These are phyloP conservation scores for Phytophthora pini DNA, from an alignment of 352 stramenopile species.

Conservation along the genomic window DNA sequence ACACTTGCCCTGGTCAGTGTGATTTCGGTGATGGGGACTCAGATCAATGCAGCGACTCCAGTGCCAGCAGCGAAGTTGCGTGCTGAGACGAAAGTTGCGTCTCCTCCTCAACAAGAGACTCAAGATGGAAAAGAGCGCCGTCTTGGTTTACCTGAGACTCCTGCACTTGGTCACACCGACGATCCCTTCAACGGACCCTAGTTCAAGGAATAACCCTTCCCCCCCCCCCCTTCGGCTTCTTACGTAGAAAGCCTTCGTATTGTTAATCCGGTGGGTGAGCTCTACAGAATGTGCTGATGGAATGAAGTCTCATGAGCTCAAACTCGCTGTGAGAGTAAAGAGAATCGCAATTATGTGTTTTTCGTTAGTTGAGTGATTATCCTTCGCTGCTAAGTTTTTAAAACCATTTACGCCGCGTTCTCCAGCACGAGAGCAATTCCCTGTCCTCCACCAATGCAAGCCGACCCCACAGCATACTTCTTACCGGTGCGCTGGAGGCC, in stretches of 20 bases:
- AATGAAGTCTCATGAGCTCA: too few species aligned
- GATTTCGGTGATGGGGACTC: not conserved
- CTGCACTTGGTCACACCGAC: not conserved
- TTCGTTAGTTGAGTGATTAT: not conserved
- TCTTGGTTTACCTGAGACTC: not conserved
- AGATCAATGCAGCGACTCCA: conserved; percentile 5
- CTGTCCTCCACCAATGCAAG: conserved; percentile 98
- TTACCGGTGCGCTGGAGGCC: conserved; percentile 83
- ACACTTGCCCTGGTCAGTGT: conserved; percentile 3
- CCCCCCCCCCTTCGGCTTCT: too few species aligned
- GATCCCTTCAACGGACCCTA: conserved; percentile 11
- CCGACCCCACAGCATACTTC: conserved; percentile 96
- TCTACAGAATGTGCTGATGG: too few species aligned
- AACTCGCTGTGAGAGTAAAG: too few species aligned
- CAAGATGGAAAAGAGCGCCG: conserved; percentile 5
- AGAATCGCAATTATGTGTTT: too few species aligned
- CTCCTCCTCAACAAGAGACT: not conserved
- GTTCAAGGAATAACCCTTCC: too few species aligned
- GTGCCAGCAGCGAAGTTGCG: conserved; percentile 10
- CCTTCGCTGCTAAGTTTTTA: not conserved
- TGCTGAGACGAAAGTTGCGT: conserved; percentile 4
- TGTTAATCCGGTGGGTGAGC: too few species aligned
- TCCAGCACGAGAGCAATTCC: conserved; percentile 98
- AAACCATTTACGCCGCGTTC: conserved; percentile 65
- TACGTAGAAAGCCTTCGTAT: too few species aligned